A percentile compares a stretch with the other conserved stretches of the same genome.
phyloP scores from a whole-genome alignment of 805 yeast genomes.

The Sugiyamaella qingdaonensis region DNA sequence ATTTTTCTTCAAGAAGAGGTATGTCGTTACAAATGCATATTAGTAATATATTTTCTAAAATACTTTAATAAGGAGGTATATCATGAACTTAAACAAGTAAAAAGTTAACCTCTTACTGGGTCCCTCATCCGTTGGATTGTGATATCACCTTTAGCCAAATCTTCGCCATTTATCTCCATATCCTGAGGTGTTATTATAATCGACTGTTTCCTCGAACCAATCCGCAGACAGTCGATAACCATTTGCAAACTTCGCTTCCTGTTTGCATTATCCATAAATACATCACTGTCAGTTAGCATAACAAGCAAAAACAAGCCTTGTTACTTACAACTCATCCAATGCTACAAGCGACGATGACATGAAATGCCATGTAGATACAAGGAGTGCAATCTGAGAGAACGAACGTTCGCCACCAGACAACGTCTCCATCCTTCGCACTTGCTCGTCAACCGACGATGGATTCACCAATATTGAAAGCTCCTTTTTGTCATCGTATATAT shows the following conservation, averaged over 20 bases:
- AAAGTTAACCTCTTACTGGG: constrained; percentile 26
- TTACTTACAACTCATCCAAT: constrained; percentile 64
- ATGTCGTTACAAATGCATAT: too few species aligned
- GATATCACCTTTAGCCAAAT: constrained; percentile 51
- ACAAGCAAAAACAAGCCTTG: background rate
- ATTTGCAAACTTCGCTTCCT: constrained; percentile 73
- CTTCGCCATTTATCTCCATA: constrained; percentile 57
- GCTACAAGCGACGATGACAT: constrained; percentile 88
- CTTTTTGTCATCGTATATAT: constrained; percentile 47
- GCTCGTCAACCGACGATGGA: constrained; percentile 29
- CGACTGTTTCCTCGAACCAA: constrained; percentile 70
- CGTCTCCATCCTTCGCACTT: constrained; percentile 68
- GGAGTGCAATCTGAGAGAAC: constrained; percentile 81
- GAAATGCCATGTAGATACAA: constrained; percentile 87
- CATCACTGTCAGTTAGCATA: constrained; percentile 49
- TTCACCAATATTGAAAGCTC: constrained; percentile 27
- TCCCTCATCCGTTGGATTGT: constrained; percentile 32
- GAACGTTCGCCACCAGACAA: constrained; percentile 97
- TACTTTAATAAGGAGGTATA: too few species aligned
- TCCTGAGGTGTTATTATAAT: constrained; percentile 94
- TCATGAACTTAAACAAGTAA: too few species aligned
- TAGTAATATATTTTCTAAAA: too few species aligned
- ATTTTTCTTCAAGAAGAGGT: too few species aligned
- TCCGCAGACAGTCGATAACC: constrained; percentile 62
- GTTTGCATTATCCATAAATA: constrained; percentile 93